Conservation (phyloP, 352 stramenopile genomes). For the Aphanomyces cochlioides region DNA sequence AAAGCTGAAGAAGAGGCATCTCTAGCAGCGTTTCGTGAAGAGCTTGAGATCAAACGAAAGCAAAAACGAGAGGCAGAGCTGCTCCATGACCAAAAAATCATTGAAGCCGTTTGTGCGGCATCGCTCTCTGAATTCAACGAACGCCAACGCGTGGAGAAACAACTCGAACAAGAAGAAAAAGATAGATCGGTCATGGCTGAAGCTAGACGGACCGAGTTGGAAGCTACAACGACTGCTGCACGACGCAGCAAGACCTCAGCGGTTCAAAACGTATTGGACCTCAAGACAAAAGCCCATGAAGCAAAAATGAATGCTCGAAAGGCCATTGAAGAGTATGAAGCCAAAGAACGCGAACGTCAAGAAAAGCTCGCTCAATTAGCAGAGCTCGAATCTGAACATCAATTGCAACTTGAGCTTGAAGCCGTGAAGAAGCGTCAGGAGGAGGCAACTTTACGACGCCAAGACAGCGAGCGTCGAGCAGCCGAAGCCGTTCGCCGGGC, state of each 20-base stretch:
- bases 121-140: slow-evolving; percentile 80
- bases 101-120: slow-evolving; percentile 73
- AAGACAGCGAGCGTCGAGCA: slow-evolving; percentile 64
- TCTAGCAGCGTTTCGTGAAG: slow-evolving; percentile 33
- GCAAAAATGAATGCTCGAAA: slow-evolving; percentile 61
- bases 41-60: slow-evolving; percentile 47
- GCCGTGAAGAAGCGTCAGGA: slow-evolving; percentile 57
- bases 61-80: slow-evolving; percentile 37
- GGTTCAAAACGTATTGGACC: slow-evolving; percentile 73
- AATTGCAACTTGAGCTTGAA: slow-evolving; percentile 44
- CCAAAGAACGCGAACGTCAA: slow-evolving; percentile 53
- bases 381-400: slow-evolving; percentile 39
- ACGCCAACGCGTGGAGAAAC: slow-evolving; percentile 52
- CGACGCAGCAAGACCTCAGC: slow-evolving; percentile 52
- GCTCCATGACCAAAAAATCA: slow-evolving; percentile 54
- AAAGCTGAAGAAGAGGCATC: slow-evolving; percentile 26
- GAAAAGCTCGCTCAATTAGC: slow-evolving; percentile 52
- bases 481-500: slow-evolving; percentile 54
- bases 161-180: slow-evolving; percentile 56
- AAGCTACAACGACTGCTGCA: slow-evolving; percentile 43
- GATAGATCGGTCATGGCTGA: slow-evolving; percentile 42
- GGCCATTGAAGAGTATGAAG: slow-evolving; percentile 55
- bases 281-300: slow-evolving; percentile 53
- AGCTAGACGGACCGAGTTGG: slow-evolving; percentile 40
- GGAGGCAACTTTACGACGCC: slow-evolving; percentile 55